These are phyloP conservation scores for Jamesozyma hellenica DNA, from an alignment of 805 yeast species.

Conservation along the genomic window DNA sequence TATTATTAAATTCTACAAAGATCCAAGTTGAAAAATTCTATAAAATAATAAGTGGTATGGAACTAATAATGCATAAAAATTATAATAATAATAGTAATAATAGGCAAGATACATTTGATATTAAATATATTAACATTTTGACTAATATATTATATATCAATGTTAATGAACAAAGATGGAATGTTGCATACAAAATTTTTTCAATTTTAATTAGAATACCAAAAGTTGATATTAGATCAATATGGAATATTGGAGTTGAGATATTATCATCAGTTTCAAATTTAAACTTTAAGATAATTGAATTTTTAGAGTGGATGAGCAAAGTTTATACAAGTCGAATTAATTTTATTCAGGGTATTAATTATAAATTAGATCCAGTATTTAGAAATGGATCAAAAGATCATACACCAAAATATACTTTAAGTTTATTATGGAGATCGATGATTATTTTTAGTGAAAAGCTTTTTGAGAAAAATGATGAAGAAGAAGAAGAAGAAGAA, in stretches of 20 bases:
- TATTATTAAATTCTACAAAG: conserved; percentile 1
- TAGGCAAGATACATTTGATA: conserved; percentile 8
- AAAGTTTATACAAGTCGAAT: conserved; percentile 19
- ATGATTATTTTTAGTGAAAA: conserved; percentile 8
- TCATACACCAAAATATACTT: conserved; percentile 22
- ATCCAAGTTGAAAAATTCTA: conserved; percentile 5
- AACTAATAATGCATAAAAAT: conserved; percentile 5
- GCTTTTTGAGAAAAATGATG: conserved; percentile 1
- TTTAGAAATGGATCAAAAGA: conserved; percentile 24
- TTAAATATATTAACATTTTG: conserved; percentile 23
- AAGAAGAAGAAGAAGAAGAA: conserved; percentile 1
- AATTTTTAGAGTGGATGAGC: conserved; percentile 24
- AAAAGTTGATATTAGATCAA: conserved; percentile 40
- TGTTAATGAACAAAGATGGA: conserved; percentile 44
- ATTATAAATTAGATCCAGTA: conserved; percentile 20
- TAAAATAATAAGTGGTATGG: conserved; percentile 17
- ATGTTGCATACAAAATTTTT: conserved; percentile 43
- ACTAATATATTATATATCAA: conserved; percentile 40
- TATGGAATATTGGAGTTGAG: conserved; percentile 60
- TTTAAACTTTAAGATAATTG: conserved; percentile 7
- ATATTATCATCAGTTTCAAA: conserved; percentile 30
- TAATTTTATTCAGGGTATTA: conserved; percentile 17
- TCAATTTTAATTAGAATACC: conserved; percentile 40
- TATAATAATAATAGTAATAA: neutral
- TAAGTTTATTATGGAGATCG: conserved; percentile 24